These are phyloP conservation scores for Thozetella sp. DNA, from an alignment of 495 filamentous ascomycete species.

Conservation along the genomic window DNA sequence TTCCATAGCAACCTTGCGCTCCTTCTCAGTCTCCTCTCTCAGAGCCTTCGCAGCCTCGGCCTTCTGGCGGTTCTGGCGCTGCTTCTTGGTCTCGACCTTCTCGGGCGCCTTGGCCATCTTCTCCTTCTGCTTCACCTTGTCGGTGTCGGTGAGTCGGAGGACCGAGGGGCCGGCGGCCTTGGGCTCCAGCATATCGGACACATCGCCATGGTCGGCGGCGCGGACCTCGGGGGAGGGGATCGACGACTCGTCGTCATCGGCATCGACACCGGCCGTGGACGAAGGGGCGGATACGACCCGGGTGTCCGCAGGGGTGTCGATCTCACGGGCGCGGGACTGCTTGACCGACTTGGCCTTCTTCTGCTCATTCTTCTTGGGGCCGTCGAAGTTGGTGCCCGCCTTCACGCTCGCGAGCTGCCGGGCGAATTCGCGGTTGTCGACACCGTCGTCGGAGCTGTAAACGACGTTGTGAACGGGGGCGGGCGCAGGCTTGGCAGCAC, in stretches of 20 bases:
- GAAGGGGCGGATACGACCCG: slow-evolving; percentile 60
- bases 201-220: slow-evolving; percentile 58
- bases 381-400: slow-evolving; percentile 57
- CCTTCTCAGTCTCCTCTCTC: slow-evolving; percentile 73
- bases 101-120: slow-evolving; percentile 57
- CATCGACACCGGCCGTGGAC: slow-evolving; percentile 78
- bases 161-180: slow-evolving; percentile 68
- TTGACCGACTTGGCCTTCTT: slow-evolving; percentile 62
- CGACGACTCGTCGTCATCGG: slow-evolving; percentile 78
- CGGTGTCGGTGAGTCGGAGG: slow-evolving; percentile 71
- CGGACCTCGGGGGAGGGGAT: slow-evolving; percentile 59
- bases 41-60: slow-evolving; percentile 70
- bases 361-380: slow-evolving; percentile 59
- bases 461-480: slow-evolving; percentile 12
- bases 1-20: slow-evolving; percentile 71
- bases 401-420: slow-evolving; percentile 68
- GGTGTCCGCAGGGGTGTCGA: slow-evolving; percentile 26
- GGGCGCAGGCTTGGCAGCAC: slow-evolving; percentile 17
- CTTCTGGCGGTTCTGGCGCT: slow-evolving; percentile 84
- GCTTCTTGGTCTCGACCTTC: slow-evolving; percentile 80
- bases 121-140: slow-evolving; percentile 63
- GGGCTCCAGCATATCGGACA: slow-evolving; percentile 88
- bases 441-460: slow-evolving; percentile 55
- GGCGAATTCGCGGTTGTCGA: slow-evolving; percentile 74
- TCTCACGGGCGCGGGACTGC: slow-evolving; percentile 51